Evolutionary conservation across 768 basidiomycete species (phyloP).

Genomic region (Tylopilus sp.): DNA sequence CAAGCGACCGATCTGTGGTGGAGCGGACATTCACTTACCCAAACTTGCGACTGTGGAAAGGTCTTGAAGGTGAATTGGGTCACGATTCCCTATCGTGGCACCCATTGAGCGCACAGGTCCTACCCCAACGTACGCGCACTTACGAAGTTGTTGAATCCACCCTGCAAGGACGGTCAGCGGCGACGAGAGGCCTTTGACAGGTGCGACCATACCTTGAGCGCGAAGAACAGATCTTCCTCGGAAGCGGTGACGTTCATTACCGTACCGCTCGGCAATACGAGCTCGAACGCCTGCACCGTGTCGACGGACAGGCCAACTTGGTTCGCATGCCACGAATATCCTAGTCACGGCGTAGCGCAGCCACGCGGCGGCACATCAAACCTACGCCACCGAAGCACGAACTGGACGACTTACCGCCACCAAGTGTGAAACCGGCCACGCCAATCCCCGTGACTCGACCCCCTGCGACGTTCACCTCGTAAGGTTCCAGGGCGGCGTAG

Average conservation of each 20-base stretch:
- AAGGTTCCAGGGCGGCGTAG: constrained; percentile 49
- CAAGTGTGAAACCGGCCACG: constrained; percentile 55
- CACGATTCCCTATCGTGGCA: constrained; percentile 47
- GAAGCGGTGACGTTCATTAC: constrained; percentile 35
- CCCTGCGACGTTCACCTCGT: constrained; percentile 54
- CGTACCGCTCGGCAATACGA: constrained; percentile 56
- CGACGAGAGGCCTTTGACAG: neutral
- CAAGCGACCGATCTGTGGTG: neutral
- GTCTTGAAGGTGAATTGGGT: constrained; percentile 54
- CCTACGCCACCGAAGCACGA: neutral
- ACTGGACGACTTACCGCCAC: constrained; percentile 43
- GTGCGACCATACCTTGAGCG: constrained; percentile 35
- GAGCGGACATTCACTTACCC: constrained; percentile 15
- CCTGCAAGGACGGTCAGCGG: constrained; percentile 35
- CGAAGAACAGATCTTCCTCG: constrained; percentile 43
- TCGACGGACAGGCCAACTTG: constrained; percentile 57
- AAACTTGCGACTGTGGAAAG: constrained; percentile 29
- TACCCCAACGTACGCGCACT: constrained; percentile 2
- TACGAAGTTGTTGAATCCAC: constrained; percentile 64
- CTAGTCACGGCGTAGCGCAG: constrained; percentile 28
- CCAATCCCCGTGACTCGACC: constrained; percentile 57
- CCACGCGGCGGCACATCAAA: constrained; percentile 7
- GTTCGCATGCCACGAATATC: constrained; percentile 65
- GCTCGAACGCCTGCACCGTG: constrained; percentile 51
- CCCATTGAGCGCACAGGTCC: constrained; percentile 33